These are phyloP conservation scores for Phaeoacremonium minimum DNA, from an alignment of 2,329 filamentous ascomycete species.

Conservation along the genomic window DNA sequence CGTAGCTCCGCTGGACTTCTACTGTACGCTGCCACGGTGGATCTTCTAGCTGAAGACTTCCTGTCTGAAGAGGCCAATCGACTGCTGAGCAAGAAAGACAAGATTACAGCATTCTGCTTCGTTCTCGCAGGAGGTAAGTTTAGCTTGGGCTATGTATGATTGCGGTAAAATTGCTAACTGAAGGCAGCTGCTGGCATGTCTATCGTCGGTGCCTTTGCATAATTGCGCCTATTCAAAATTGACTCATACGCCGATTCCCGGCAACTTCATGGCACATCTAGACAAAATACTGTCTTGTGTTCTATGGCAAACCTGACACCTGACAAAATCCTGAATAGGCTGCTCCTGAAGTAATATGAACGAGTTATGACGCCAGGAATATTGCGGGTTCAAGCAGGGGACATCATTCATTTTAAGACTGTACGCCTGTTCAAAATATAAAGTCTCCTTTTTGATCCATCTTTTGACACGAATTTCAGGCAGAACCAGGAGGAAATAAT, in stretches of 20 bases:
- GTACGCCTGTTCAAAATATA: too few relatives aligned
- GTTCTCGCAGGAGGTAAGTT: slow-evolving; percentile 46
- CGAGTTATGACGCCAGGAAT: too few relatives aligned
- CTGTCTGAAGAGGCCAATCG: slow-evolving; percentile 51
- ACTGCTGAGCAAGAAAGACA: slow-evolving; percentile 46
- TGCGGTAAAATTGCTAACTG: slow-evolving; percentile 5
- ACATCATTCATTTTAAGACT: too few relatives aligned
- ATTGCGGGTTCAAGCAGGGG: too few relatives aligned
- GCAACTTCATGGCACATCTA: slow-evolving; percentile 8
- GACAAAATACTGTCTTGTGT: too few relatives aligned
- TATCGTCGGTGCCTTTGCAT: slow-evolving; percentile 41
- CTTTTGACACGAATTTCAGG: too few relatives aligned
- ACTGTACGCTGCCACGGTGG: slow-evolving; percentile 59
- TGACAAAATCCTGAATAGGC: too few relatives aligned
- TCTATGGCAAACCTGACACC: too few relatives aligned
- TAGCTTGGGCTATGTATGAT: neutral
- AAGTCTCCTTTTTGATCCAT: too few relatives aligned
- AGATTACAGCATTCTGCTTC: slow-evolving; percentile 47
- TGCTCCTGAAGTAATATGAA: too few relatives aligned
- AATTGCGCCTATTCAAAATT: slow-evolving; percentile 12
- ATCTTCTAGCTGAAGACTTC: slow-evolving; percentile 62
- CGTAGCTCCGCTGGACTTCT: slow-evolving; percentile 53
- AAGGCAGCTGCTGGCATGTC: slow-evolving; percentile 37
- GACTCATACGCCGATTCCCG: slow-evolving; percentile 6
- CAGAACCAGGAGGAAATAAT: too few relatives aligned